Conservation (phyloP, 2,329 filamentous ascomycete species). For the Escovopsis sp. region DNA sequence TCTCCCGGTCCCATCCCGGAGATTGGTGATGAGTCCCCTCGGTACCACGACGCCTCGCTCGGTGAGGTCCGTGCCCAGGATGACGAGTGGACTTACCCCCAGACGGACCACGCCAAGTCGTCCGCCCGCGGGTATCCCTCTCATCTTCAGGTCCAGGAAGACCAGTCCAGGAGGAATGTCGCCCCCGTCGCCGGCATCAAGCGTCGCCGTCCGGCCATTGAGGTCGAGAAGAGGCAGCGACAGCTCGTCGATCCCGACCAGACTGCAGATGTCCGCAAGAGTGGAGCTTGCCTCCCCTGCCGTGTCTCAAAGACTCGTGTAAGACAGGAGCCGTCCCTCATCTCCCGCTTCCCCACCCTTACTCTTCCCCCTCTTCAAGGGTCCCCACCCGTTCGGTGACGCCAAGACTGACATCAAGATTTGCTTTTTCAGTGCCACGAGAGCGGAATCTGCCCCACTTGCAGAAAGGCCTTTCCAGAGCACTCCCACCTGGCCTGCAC, state of each 20-base stretch:
- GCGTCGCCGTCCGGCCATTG: slow-evolving; percentile 19
- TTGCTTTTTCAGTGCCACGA: slow-evolving; percentile 21
- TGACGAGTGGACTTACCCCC: slow-evolving; percentile 26
- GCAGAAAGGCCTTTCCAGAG: slow-evolving; percentile 24
- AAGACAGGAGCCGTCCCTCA: slow-evolving; percentile 15
- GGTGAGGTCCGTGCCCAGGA: slow-evolving; percentile 21
- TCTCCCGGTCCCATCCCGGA: slow-evolving; percentile 17
- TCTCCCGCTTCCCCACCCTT: neutral
- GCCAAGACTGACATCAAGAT: slow-evolving; percentile 13
- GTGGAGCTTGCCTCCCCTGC: slow-evolving; percentile 32
- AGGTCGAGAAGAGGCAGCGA: slow-evolving; percentile 20
- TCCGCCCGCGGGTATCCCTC: slow-evolving; percentile 16
- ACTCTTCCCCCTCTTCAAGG: too few species aligned
- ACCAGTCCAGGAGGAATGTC: slow-evolving; percentile 10
- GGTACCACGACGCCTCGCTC: slow-evolving; percentile 17
- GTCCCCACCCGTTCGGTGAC: neutral
- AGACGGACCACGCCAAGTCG: slow-evolving; percentile 18
- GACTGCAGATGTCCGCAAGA: slow-evolving; percentile 33
- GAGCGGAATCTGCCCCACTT: slow-evolving; percentile 26
- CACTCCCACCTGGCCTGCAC: slow-evolving; percentile 25
- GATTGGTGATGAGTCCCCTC: slow-evolving; percentile 13
- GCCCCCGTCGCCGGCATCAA: slow-evolving; percentile 17
- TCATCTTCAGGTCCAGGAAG: slow-evolving; percentile 17
- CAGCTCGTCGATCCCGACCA: slow-evolving; percentile 25
- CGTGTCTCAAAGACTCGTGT: slow-evolving; percentile 32